Evolutionary conservation across 305 asterid genomes (phyloP).

Genomic region (Solanum aculeatissimum): DNA sequence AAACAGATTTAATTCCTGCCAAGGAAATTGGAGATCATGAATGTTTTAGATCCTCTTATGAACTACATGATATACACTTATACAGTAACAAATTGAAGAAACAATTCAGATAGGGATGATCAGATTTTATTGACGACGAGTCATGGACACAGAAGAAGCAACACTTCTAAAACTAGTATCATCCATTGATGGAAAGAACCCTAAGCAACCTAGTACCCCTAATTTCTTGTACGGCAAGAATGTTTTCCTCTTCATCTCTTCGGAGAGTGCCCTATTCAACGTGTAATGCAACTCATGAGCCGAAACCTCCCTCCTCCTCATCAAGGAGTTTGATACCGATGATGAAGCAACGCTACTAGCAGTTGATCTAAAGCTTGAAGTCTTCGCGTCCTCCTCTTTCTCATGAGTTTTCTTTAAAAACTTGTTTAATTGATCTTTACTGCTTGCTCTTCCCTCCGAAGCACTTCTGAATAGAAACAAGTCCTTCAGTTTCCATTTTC

Average conservation of each 20-base stretch:
- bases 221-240: constrained; percentile 46
- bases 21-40: not conserved
- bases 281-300: constrained; percentile 63
- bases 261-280: constrained; percentile 44
- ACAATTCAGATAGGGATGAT: not conserved
- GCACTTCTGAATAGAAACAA: constrained; percentile 80
- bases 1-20: not conserved
- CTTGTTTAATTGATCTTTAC: constrained; percentile 31
- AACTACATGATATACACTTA: not conserved
- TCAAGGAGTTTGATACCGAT: constrained; percentile 28
- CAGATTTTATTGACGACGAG: not conserved
- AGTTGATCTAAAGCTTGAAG: constrained; percentile 56
- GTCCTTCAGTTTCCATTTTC: constrained; percentile 79
- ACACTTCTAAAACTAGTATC: constrained; percentile 11
- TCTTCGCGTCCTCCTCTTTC: constrained; percentile 30
- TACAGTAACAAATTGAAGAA: not conserved
- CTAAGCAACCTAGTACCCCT: constrained; percentile 45
- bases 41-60: not conserved
- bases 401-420: constrained; percentile 25
- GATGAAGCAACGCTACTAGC: constrained; percentile 33
- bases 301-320: constrained; percentile 27
- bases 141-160: constrained; percentile 20
- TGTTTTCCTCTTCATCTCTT: constrained; percentile 66
- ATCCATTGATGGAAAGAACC: constrained; percentile 9
- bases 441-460: constrained; percentile 61